phyloP scores from a whole-genome alignment of 768 basidiomycete genomes.

The Strobilomyces confusus region DNA sequence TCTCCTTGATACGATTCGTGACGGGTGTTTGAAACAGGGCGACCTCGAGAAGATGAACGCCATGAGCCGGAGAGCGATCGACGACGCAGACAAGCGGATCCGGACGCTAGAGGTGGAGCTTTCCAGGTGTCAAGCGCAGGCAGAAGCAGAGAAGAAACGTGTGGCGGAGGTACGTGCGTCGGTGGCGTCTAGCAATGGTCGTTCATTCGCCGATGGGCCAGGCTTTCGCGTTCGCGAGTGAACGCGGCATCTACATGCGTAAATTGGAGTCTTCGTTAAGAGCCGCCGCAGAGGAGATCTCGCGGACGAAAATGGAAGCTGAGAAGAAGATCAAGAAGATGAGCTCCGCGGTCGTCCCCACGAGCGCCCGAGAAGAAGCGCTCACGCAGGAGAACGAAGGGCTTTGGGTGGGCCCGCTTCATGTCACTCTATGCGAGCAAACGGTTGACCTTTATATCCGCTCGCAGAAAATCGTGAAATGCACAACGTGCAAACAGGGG shows the following conservation, averaged over 20 bases:
- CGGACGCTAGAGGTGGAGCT: slow-evolving; percentile 31
- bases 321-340: slow-evolving; percentile 52
- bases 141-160: slow-evolving; percentile 38
- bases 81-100: slow-evolving; percentile 26
- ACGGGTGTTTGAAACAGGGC: slow-evolving; percentile 23
- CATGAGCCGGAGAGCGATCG: slow-evolving; percentile 29
- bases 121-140: slow-evolving; percentile 31
- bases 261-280: slow-evolving; percentile 18
- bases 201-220: slow-evolving; percentile 15
- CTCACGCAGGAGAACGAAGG: slow-evolving; percentile 49
- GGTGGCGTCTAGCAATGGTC: not conserved
- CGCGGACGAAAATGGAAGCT: slow-evolving; percentile 45
- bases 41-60: slow-evolving; percentile 46
- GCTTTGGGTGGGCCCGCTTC: slow-evolving; percentile 44
- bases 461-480: slow-evolving; percentile 72
- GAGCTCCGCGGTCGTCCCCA: slow-evolving; percentile 27
- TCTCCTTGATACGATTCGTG: not conserved
- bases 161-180: slow-evolving; percentile 36
- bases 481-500: slow-evolving; percentile 78
- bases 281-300: slow-evolving; percentile 42
- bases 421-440: slow-evolving; percentile 48
- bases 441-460: not conserved
- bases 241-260: slow-evolving; percentile 27
- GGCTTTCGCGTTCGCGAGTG: slow-evolving; percentile 29
- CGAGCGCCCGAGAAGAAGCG: slow-evolving; percentile 32